Evolutionary conservation across 352 stramenopile species (phyloP).

Genomic region (Phytophthora rubi): DNA sequence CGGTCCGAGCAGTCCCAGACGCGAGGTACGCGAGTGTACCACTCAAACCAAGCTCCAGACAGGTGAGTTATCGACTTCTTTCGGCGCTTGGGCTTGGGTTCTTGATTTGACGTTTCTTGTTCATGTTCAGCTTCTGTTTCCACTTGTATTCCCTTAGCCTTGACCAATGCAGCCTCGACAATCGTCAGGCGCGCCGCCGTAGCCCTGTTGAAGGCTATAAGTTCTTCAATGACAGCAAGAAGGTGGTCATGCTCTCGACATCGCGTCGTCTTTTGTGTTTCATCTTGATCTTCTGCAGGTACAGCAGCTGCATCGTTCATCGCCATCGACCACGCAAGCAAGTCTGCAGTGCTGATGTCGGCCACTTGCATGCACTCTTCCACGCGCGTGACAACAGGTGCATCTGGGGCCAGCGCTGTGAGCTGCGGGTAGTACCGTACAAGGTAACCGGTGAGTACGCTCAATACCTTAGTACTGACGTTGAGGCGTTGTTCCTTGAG

Average conservation of each 20-base stretch:
- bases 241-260: background rate
- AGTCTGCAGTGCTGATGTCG: background rate
- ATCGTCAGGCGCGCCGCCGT: no score
- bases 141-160: no score
- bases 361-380: background rate
- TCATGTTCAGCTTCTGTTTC: background rate
- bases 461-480: background rate
- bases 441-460: background rate
- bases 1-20: background rate
- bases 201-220: no score
- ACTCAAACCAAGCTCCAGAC: constrained; percentile 11
- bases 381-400: background rate
- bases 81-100: constrained; percentile 1
- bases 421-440: background rate
- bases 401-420: background rate
- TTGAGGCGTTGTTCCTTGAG: constrained; percentile 1
- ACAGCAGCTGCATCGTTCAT: no score
- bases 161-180: no score
- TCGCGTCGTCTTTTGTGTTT: background rate
- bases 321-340: background rate
- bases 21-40: constrained; percentile 5
- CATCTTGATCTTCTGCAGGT: background rate
- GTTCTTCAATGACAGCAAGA: no score
- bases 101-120: constrained; percentile 2
- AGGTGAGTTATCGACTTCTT: constrained; percentile 10